Conservation (phyloP, 148 eudicot genomes). For the Cornus florida region DNA sequence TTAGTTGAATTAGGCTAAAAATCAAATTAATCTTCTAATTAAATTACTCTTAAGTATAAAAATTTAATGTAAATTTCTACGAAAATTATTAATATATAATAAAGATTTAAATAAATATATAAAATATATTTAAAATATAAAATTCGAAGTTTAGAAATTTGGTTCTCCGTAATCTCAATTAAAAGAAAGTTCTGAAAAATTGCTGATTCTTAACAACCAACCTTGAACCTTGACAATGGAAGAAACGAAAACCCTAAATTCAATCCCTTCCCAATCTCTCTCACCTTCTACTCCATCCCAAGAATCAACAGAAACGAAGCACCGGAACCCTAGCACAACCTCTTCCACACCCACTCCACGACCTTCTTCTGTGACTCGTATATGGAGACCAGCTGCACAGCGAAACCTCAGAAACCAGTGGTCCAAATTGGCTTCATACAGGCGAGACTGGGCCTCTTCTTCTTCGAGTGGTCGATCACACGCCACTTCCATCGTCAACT, state of each 20-base stretch:
- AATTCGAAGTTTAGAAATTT: too few relatives aligned
- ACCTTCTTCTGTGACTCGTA: conserved; percentile 40
- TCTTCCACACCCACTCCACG: conserved; percentile 6
- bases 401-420: conserved; percentile 87
- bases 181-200: too few relatives aligned
- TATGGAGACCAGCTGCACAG: conserved; percentile 85
- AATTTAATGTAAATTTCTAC: too few relatives aligned
- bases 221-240: background rate
- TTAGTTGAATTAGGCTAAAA: too few relatives aligned
- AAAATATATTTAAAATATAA: too few relatives aligned
- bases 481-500: conserved; percentile 70
- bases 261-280: conserved; percentile 24
- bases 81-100: too few relatives aligned
- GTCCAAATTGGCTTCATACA: conserved; percentile 57
- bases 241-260: conserved; percentile 22
- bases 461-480: conserved; percentile 54
- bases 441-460: conserved; percentile 52
- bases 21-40: too few relatives aligned
- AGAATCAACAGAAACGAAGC: conserved; percentile 3
- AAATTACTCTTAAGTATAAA: too few relatives aligned
- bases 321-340: conserved; percentile 18
- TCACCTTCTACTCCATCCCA: conserved; percentile 17
- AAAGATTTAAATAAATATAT: too few relatives aligned
- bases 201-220: background rate
- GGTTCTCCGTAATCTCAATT: too few relatives aligned